Evolutionary conservation across 1,284 basidiomycete genomes (phyloP), one percentile per base, ranked within the genome.

Genomic region (Puccinia hordei): DNA sequence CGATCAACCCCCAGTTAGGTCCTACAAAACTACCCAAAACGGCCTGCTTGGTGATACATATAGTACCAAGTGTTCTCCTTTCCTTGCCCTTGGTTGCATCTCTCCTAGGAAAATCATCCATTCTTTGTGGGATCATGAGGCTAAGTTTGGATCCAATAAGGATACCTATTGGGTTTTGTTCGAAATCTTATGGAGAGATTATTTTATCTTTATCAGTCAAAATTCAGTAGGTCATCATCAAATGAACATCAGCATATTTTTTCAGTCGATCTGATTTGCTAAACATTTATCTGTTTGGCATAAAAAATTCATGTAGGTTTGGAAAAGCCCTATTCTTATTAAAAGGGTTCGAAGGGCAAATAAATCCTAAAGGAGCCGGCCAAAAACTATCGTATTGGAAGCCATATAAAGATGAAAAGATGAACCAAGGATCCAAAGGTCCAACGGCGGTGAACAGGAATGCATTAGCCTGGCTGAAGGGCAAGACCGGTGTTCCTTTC

Each of bases 151-250:
- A 27, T 83, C 83, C 68, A 84, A 85, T 41, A 85, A 86, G 68
- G 87, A 87, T 82, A 86, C 86, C 15, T 87, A 87, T 82, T 87
- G 87, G 87, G 78, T 80, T 15, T 83, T 86, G 17, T 89, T 89
- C 82, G 89, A 89, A 83, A 83, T 89, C 15, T 85, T 89, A 30
- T 89, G 88, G 88, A 83, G 89, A 22, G 88, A 89, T 82, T 89
- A 88, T 84, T 89, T 89, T 84, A 86, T 87, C 80, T 88, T 86
- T 74, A 87, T 87, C 66, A 84, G 85, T 5, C 81, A 83, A 81
- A 87, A 84, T 81, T 85, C 82, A 46, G 85, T 49, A 3, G 30
- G 17, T 13, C 19, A 10, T 66, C 22, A 17, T 8, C 13, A 8
- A n/a, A n/a, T n/a, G n/a, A n/a, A n/a, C n/a, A n/a, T n/a, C n/a